A percentile compares a stretch with the other conserved stretches of the same genome.
Evolutionary conservation across 179 eudicot genomes (phyloP).

Genomic region (Gypsophila paniculata): DNA sequence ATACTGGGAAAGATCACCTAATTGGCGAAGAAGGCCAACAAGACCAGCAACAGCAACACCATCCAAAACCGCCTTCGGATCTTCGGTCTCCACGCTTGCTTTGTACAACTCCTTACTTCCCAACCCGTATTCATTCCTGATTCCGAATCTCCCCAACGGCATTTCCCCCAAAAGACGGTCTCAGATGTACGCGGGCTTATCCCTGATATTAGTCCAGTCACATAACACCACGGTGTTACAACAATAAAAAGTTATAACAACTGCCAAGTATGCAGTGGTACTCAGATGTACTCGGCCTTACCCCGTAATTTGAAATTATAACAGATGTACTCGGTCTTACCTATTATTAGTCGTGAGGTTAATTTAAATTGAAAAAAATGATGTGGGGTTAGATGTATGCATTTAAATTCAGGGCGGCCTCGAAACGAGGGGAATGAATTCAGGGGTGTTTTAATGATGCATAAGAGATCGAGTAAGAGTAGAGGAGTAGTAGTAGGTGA

Average conservation of each 20-base stretch:
- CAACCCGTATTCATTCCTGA: conserved; percentile 75
- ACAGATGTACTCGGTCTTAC: background rate
- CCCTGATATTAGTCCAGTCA: no score
- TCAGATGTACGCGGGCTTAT: background rate
- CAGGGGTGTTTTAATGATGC: background rate
- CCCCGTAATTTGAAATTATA: background rate
- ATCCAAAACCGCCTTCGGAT: conserved; percentile 72
- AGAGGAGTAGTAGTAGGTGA: background rate
- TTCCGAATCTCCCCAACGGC: conserved; percentile 70
- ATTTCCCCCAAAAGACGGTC: conserved; percentile 21
- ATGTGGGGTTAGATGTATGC: background rate
- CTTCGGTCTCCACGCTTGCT: conserved; percentile 53
- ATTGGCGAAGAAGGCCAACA: conserved; percentile 91
- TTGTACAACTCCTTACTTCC: conserved; percentile 65
- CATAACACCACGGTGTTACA: no score
- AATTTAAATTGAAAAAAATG: background rate
- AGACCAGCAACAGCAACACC: conserved; percentile 92
- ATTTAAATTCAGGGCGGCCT: no score
- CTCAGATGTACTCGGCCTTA: no score
- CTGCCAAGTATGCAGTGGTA: no score
- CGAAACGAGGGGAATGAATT: background rate
- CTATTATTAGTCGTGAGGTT: no score
- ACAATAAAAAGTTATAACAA: no score
- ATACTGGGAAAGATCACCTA: conserved; percentile 95
- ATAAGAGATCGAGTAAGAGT: background rate